These are phyloP conservation scores for Lasiodiplodia gonubiensis DNA, from an alignment of 2,329 filamentous ascomycete species.

Conservation along the genomic window DNA sequence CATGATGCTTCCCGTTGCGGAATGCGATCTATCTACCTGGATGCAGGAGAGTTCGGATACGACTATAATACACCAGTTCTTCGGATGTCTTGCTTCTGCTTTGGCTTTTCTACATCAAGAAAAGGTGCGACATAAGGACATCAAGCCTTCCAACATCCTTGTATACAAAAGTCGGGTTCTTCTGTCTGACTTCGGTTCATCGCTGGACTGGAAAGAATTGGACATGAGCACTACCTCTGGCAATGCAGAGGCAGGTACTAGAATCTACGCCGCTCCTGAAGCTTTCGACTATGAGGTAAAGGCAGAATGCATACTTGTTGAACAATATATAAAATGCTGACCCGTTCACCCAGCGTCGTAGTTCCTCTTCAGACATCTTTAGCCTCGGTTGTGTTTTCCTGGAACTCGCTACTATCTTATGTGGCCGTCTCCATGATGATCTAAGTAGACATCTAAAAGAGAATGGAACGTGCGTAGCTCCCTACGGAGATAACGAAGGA, in stretches of 20 bases:
- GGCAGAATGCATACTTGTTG: too few relatives aligned
- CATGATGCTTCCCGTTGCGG: conserved; percentile 26
- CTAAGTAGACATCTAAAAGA: background rate
- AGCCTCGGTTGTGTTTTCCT: conserved; percentile 5
- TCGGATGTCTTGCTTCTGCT: conserved; percentile 37
- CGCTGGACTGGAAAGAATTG: conserved; percentile 30
- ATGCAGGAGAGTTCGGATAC: background rate
- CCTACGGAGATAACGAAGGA: background rate
- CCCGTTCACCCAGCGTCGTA: background rate
- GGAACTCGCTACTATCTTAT: background rate
- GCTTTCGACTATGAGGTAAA: background rate
- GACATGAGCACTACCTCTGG: conserved; percentile 29
- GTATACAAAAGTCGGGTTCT: conserved; percentile 33
- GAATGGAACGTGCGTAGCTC: background rate
- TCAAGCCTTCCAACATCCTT: conserved; percentile 42
- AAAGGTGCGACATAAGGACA: conserved; percentile 40
- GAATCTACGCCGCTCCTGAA: background rate
- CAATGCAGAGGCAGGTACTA: background rate
- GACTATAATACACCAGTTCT: conserved; percentile 34
- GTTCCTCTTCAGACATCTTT: background rate
- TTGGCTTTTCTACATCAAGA: conserved; percentile 37
- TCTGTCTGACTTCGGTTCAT: conserved; percentile 40
- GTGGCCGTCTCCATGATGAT: background rate
- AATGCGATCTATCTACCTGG: conserved; percentile 26
- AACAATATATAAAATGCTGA: accelerated